Evolutionary conservation across 2,329 filamentous ascomycete genomes (phyloP), one percentile per base, ranked within the genome.

Genomic region (Microsporum audouinii): DNA sequence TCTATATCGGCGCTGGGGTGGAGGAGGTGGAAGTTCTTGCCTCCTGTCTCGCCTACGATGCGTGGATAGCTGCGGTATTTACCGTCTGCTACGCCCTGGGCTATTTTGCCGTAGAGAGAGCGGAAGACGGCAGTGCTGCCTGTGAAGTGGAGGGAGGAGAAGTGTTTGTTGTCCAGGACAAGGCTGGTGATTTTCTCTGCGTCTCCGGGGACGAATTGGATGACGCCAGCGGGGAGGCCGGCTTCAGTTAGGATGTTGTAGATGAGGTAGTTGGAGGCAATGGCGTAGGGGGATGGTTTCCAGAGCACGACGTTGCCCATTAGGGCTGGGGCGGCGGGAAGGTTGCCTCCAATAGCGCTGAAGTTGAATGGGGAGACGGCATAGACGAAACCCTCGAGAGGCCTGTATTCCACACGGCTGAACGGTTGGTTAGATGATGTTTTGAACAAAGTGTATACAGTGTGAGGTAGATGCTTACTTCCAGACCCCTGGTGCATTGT

Each of bases 311-410:
- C 92, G 74, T 97, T 97, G 62, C 91, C 91, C 80, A 96, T 86
- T 60, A 96, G 78, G 0, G 90, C 91, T 12, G 92, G 91, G 0
- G 89, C 87, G 56, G 84, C 87, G 14, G 88, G 84, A 47, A 97
- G 80, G 76, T 96, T 96, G 61, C 87, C 92, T 8, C 86, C 91
- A 68, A 97, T 95, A 65, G 91, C 91, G 27, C 91, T 96, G 77
- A 97, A 97, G 80, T 97, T 97, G 82, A 96, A 97, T 49, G 91
- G 91, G 63, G 87, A 89, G 68, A 96, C 85, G 39, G 91, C 92
- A 73, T 96, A 96, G 64, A 97, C 90, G 74, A 97, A 96, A 17
- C 91, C 91, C 75, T 97, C 91, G 2, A 97, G 83, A 17, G 92
- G 87, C 43, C 91, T 83, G 79, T 96, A 86, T 76, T 96, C 91